A percentile compares a stretch with the other conserved stretches of the same genome.
Conservation (phyloP, 164 flowering plant genomes). For the Akebia trifoliata region DNA sequence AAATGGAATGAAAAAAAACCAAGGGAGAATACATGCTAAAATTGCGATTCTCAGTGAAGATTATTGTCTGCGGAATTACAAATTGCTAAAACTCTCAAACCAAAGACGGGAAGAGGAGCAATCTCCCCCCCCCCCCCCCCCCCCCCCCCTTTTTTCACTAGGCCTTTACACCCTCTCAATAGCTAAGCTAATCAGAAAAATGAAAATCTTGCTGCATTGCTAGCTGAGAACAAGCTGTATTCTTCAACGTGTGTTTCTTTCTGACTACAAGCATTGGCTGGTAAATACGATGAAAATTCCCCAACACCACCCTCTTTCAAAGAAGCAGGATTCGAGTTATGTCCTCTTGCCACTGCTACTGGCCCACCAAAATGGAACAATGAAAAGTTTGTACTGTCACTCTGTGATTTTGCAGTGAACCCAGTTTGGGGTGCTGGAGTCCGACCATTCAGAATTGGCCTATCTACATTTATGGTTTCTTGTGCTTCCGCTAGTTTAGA, state of each 20-base stretch:
- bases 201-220: constrained; percentile 59
- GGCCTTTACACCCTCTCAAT: neutral
- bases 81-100: constrained; percentile 34
- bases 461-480: constrained; percentile 16
- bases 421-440: constrained; percentile 17
- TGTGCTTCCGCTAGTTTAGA: constrained; percentile 20
- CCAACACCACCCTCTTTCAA: constrained; percentile 32
- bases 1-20: constrained; percentile 22
- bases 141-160: neutral
- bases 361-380: constrained; percentile 95
- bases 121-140: neutral
- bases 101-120: constrained; percentile 19
- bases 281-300: constrained; percentile 25
- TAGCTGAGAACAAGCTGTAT: constrained; percentile 81
- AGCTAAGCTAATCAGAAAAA: constrained; percentile 45
- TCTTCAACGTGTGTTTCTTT: constrained; percentile 61
- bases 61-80: constrained; percentile 40
- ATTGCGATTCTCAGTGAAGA: constrained; percentile 25
- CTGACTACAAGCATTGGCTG: constrained; percentile 34
- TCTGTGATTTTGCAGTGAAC: constrained; percentile 25
- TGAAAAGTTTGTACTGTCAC: constrained; percentile 50
- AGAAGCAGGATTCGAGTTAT: constrained; percentile 23
- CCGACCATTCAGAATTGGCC: constrained; percentile 14
- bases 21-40: constrained; percentile 26
- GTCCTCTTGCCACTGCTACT: constrained; percentile 46